These are phyloP conservation scores for Cryptosporidium sp. DNA, from an alignment of 169 alveolate species.

Conservation along the genomic window DNA sequence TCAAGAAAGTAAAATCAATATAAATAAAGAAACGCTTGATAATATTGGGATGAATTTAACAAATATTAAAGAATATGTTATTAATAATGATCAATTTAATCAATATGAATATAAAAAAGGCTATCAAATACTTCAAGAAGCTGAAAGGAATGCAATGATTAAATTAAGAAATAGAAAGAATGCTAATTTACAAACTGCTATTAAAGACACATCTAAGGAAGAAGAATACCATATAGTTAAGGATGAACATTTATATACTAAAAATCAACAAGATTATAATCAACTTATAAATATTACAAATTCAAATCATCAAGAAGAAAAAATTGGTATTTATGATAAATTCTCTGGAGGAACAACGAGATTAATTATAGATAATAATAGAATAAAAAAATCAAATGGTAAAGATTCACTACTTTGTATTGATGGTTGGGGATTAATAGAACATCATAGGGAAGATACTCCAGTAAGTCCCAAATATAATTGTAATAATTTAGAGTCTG, in stretches of 20 bases:
- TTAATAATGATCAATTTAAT: too few relatives aligned
- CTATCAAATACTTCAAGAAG: not conserved
- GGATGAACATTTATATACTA: not conserved
- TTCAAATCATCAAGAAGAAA: not conserved
- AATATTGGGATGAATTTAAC: not conserved
- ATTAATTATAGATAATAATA: not conserved
- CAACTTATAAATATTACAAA: too few relatives aligned
- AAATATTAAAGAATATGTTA: not conserved
- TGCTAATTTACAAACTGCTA: not conserved
- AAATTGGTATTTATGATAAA: not conserved
- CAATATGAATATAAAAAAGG: too few relatives aligned
- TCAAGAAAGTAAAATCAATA: not conserved
- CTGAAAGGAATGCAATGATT: conserved; percentile 2
- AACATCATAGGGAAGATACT: not conserved
- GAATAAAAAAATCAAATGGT: not conserved
- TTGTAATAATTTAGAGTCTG: not conserved
- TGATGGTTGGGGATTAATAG: conserved; percentile 67
- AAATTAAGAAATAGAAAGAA: not conserved
- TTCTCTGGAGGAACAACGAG: conserved; percentile 46
- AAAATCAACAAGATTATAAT: not conserved
- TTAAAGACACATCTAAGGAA: not conserved
- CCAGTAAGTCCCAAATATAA: not conserved
- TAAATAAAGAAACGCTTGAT: not conserved
- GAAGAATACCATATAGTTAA: not conserved
- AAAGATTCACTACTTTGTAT: not conserved